Conservation (phyloP, 2,329 filamentous ascomycete genomes). For the Fusarium sp. region DNA sequence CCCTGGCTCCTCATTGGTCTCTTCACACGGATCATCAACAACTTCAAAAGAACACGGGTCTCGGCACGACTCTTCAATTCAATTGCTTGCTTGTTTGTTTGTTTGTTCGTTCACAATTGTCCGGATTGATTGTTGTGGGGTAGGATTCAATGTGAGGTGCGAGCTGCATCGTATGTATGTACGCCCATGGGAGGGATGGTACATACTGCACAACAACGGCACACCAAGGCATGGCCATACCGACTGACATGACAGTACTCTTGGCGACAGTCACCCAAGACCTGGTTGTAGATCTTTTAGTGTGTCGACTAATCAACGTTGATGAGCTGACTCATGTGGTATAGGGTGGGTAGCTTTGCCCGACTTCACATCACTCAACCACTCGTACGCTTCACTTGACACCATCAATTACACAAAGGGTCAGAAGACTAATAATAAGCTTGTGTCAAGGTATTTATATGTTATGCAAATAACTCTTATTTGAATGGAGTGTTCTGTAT, state of each 20-base stretch:
- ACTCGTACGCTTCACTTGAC: neutral
- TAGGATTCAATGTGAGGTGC: neutral
- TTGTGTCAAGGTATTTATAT: neutral
- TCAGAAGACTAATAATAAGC: neutral
- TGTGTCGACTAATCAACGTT: neutral
- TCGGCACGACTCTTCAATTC: neutral
- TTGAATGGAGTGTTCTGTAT: too few relatives aligned
- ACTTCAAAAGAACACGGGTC: neutral
- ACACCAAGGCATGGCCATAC: neutral
- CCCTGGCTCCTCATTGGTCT: neutral
- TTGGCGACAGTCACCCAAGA: constrained; percentile 8
- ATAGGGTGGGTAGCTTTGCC: neutral
- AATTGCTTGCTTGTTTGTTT: neutral
- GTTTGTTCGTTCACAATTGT: neutral
- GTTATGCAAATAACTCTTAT: neutral
- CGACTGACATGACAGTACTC: neutral
- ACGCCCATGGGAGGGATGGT: neutral
- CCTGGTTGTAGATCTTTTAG: constrained; percentile 6
- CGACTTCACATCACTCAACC: neutral
- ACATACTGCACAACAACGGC: neutral
- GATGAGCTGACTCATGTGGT: neutral
- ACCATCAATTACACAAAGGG: neutral
- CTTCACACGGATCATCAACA: neutral
- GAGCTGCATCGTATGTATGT: neutral
- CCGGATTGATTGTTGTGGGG: neutral